These are phyloP conservation scores for Hansenula anomala DNA, from an alignment of 1,139 yeast genomes.

Conservation along the genomic window DNA sequence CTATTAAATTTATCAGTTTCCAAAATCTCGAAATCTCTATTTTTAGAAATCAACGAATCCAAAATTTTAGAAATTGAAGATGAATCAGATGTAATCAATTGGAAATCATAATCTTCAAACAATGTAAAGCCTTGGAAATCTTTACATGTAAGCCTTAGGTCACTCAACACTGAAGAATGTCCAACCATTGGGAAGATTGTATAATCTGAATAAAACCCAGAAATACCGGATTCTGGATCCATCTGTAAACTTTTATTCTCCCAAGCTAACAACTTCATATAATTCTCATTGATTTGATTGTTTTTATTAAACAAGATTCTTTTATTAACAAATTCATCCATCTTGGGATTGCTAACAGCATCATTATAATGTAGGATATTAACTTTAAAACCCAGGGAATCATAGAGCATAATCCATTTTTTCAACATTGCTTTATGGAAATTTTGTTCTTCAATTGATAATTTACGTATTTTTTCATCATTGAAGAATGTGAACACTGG, in stretches of 20 bases:
- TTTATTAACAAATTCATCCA: slow-evolving; percentile 3
- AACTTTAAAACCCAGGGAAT: slow-evolving; percentile 14
- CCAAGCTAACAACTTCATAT: slow-evolving; percentile 16
- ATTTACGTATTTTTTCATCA: slow-evolving; percentile 12
- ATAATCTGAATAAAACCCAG: slow-evolving; percentile 13
- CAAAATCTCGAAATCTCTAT: slow-evolving; percentile 7
- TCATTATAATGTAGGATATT: slow-evolving; percentile 15
- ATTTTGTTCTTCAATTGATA: slow-evolving; percentile 13
- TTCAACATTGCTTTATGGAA: slow-evolving; percentile 12
- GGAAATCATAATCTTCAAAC: slow-evolving; percentile 6
- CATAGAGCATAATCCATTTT: slow-evolving; percentile 14
- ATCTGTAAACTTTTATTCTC: slow-evolving; percentile 1
- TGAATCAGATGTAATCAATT: slow-evolving; percentile 8
- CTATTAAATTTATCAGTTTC: slow-evolving; percentile 6
- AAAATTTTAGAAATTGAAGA: slow-evolving; percentile 5
- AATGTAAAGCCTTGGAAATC: slow-evolving; percentile 7
- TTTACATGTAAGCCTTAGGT: slow-evolving; percentile 3
- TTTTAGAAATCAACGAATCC: slow-evolving; percentile 5
- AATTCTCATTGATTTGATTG: slow-evolving; percentile 13
- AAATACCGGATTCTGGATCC: slow-evolving; percentile 4
- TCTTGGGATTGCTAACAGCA: slow-evolving; percentile 10
- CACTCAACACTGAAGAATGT: neutral
- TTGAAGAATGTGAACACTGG: slow-evolving; percentile 16
- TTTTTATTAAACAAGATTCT: slow-evolving; percentile 6
- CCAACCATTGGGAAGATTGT: slow-evolving; percentile 10